Conservation (phyloP, 2,329 filamentous ascomycete genomes). For the Xylariaceae sp. region DNA sequence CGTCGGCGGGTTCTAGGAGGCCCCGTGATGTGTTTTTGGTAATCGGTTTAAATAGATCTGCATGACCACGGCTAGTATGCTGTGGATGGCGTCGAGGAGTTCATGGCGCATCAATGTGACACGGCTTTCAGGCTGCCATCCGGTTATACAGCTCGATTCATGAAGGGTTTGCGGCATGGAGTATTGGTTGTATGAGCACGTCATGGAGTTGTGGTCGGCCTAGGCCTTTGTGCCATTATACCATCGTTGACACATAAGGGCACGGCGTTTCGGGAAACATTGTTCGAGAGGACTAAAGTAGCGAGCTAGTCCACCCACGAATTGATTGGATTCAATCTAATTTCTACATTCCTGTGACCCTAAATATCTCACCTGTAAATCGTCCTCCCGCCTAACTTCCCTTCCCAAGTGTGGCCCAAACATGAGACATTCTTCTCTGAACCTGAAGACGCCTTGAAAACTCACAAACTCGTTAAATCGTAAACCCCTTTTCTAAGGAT, state of each 20-base stretch:
- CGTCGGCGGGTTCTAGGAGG: slow-evolving; percentile 32
- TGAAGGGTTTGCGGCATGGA: slow-evolving; percentile 16
- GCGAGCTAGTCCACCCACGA: slow-evolving; percentile 3
- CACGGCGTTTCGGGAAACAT: slow-evolving; percentile 21
- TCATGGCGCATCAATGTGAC: slow-evolving; percentile 9
- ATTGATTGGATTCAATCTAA: slow-evolving; percentile 9
- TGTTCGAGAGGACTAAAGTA: no score
- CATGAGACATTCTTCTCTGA: no score
- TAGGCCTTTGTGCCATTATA: slow-evolving; percentile 13
- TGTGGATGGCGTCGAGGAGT: no score
- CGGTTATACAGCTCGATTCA: slow-evolving; percentile 14
- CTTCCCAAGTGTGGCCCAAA: no score
- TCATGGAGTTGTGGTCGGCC: slow-evolving; percentile 20
- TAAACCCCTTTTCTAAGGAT: no score
- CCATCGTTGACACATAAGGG: slow-evolving; percentile 22
- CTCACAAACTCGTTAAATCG: no score
- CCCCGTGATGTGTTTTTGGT: neutral
- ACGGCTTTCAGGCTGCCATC: slow-evolving; percentile 10
- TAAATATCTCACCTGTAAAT: neutral
- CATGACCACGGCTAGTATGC: no score
- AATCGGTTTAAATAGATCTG: slow-evolving; percentile 1
- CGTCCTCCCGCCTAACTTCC: no score
- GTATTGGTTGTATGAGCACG: slow-evolving; percentile 27
- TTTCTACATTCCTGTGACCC: slow-evolving; percentile 4
- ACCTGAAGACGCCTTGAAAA: no score